Evolutionary conservation across 108 stramenopile species (phyloP).

Genomic region (Cyclotella atomus): DNA sequence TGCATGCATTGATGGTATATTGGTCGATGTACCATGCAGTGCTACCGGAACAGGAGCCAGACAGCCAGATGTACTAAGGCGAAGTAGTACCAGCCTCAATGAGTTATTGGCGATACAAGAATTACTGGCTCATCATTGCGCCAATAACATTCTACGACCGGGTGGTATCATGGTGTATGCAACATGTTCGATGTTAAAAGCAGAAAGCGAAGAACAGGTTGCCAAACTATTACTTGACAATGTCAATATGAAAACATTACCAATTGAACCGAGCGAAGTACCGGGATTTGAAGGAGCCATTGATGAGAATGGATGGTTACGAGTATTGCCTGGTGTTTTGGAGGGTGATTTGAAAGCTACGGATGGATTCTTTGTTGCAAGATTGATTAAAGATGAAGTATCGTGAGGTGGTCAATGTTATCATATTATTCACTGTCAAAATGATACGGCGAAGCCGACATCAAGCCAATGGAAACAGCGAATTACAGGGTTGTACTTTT

Average conservation of each 20-base stretch:
- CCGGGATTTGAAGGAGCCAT: slow-evolving; percentile 84
- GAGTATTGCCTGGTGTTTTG: slow-evolving; percentile 73
- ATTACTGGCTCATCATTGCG: slow-evolving; percentile 63
- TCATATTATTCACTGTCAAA: too few species aligned
- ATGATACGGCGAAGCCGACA: too few species aligned
- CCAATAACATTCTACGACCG: slow-evolving; percentile 58
- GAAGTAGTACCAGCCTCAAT: slow-evolving; percentile 37
- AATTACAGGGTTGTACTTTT: too few species aligned
- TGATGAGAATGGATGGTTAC: slow-evolving; percentile 76
- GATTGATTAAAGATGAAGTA: slow-evolving; percentile 38
- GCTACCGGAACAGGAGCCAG: slow-evolving; percentile 81
- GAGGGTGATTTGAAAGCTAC: slow-evolving; percentile 51
- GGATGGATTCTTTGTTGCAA: slow-evolving; percentile 87
- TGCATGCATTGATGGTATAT: slow-evolving; percentile 51
- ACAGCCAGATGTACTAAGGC: slow-evolving; percentile 79
- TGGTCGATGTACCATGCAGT: slow-evolving; percentile 82
- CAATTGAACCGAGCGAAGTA: slow-evolving; percentile 66
- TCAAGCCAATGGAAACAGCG: too few species aligned
- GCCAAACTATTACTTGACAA: slow-evolving; percentile 48
- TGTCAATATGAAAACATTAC: slow-evolving; percentile 53
- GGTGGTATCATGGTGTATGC: slow-evolving; percentile 85
- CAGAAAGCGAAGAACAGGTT: slow-evolving; percentile 83
- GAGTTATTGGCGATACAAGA: slow-evolving; percentile 63
- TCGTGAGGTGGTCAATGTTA: too few species aligned
- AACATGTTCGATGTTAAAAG: slow-evolving; percentile 74